Base-by-base conservation (phyloP, 1,139 yeast species). In the Wickerhamomyces sp. region DNA sequence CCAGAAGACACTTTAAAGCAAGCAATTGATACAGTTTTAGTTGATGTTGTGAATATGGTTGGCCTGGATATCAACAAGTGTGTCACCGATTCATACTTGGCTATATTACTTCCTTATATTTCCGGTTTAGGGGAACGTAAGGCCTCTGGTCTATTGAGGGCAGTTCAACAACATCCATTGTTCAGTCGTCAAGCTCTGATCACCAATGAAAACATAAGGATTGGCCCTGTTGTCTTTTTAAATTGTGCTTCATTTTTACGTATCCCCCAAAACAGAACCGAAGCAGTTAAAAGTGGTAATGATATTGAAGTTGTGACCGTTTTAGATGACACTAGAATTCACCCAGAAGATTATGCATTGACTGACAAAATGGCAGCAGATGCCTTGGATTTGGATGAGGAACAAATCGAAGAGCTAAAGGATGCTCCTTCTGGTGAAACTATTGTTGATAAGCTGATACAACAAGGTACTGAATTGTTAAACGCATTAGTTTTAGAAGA, bases 291-390 rank as follows among this genome's bases (percentile, higher is more conserved):
- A 30, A 48, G 63, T 19, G 60, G 64, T 22, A 77, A 74, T 43
- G 83, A 72, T 52, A 81, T 63, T 52, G 78, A 80, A 31, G 76
- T 85, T 31, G 97, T 92, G 55, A 52, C 56, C 2, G 70, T 86
- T 38, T 71, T 92, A 48, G 99, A 92, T 63, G 90, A 95, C 28
- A 92, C 98, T 0, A 78, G 98, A 65, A 89, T 94, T 34, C 99
- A 92, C 55, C 98, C 98, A 4, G 97, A 94, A 63, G 98, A 92
- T 63, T 92, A 92, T 59, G 96, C 87, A 45, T 72, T 92, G 52
- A 97, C 97, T 2, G 78, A 94, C 41, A 92, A 92, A 59, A 90
- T 92, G 89, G 97, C 97, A 9, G 94, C 96, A 3, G 98, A 92
- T 68, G 97, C 98, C 1, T 72, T 92, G 48, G 99, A 94, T 56